A percentile compares a stretch with the other conserved stretches of the same genome.
phyloP scores from a whole-genome alignment of 1,284 basidiomycete genomes.

The Cryptococcus sp. region DNA sequence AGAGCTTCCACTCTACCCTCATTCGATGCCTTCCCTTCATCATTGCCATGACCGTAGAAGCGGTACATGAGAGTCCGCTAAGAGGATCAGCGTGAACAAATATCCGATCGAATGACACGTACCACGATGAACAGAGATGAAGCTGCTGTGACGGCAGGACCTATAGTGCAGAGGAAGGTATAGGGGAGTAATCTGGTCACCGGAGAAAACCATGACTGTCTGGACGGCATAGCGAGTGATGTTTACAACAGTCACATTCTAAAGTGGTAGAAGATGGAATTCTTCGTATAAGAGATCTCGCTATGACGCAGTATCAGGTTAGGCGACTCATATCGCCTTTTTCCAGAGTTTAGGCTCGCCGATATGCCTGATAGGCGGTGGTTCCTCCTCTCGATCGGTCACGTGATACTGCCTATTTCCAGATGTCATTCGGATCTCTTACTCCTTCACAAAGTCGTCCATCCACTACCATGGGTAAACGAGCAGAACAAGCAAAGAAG shows the following conservation, averaged over 20 bases:
- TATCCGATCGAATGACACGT: slow-evolving; percentile 3
- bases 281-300: too few species aligned
- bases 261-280: too few species aligned
- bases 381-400: too few species aligned
- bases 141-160: slow-evolving; percentile 32
- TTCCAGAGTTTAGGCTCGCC: too few species aligned
- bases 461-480: slow-evolving; percentile 18
- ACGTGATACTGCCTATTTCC: too few species aligned
- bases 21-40: slow-evolving; percentile 13
- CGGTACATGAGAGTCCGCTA: slow-evolving; percentile 31
- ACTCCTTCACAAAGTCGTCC: neutral
- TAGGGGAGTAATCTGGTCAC: slow-evolving; percentile 25
- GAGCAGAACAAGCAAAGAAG: slow-evolving; percentile 28
- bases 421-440: too few species aligned
- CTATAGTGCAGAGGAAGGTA: slow-evolving; percentile 30
- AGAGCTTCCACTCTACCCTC: slow-evolving; percentile 23
- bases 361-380: too few species aligned
- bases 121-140: slow-evolving; percentile 30
- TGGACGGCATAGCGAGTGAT: too few species aligned
- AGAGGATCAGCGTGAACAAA: neutral
- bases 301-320: too few species aligned
- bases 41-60: slow-evolving; percentile 15
- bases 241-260: too few species aligned
- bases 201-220: neutral
- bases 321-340: too few species aligned